These are phyloP conservation scores for Collybiopsis confluens DNA, from an alignment of 768 basidiomycete genomes.

Conservation along the genomic window DNA sequence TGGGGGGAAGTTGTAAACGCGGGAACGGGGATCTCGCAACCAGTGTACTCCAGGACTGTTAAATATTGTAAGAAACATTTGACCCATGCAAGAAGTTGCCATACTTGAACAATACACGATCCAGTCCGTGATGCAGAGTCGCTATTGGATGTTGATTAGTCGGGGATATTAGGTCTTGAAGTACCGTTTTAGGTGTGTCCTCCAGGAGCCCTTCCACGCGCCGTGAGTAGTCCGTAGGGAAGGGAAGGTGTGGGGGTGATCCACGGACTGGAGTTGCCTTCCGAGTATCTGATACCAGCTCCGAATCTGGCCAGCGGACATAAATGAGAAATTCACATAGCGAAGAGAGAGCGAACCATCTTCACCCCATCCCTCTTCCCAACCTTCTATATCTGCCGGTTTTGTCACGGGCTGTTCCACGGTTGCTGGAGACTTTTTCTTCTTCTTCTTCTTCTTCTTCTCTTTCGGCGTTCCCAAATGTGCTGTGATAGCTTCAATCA, in stretches of 20 bases:
- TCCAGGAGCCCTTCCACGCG: slow-evolving; percentile 4
- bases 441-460: slow-evolving; percentile 4
- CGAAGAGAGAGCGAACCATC: background rate
- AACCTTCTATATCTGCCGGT: background rate
- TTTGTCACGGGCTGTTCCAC: background rate
- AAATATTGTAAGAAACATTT: slow-evolving; percentile 6
- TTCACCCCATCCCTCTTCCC: slow-evolving; percentile 7
- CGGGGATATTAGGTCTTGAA: slow-evolving; percentile 33
- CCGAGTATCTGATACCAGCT: background rate
- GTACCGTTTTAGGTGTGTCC: slow-evolving; percentile 2
- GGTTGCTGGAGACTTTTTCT: background rate
- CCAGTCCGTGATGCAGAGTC: slow-evolving; percentile 56
- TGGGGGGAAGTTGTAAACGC: slow-evolving; percentile 80
- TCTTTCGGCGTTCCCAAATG: background rate
- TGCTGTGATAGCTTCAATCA: background rate
- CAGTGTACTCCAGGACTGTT: slow-evolving; percentile 83
- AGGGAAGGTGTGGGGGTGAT: background rate
- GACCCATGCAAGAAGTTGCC: slow-evolving; percentile 14
- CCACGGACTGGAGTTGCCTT: too few relatives aligned
- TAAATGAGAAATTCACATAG: background rate
- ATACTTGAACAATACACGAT: slow-evolving; percentile 74
- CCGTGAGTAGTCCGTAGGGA: background rate
- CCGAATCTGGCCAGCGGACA: too few relatives aligned
- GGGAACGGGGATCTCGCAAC: slow-evolving; percentile 80
- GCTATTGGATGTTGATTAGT: slow-evolving; percentile 48